Conservation (phyloP, 1,284 basidiomycete species). For the Ganoderma resinaceum region DNA sequence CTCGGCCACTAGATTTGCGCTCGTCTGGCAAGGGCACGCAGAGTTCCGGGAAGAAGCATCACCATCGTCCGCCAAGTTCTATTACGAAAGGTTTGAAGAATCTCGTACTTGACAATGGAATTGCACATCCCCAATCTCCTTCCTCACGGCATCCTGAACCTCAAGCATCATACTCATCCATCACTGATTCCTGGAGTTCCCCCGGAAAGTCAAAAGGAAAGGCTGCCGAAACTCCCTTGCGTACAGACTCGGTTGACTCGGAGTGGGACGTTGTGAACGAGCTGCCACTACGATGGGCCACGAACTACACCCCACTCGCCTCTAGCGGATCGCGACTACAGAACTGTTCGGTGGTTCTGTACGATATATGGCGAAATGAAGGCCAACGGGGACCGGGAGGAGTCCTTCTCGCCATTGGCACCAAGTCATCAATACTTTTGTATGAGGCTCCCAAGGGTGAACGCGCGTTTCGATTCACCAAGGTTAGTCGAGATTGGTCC, state of each 20-base stretch:
- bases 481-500: slow-evolving; percentile 49
- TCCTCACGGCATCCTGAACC: slow-evolving; percentile 32
- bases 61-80: slow-evolving; percentile 54
- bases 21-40: slow-evolving; percentile 50
- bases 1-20: slow-evolving; percentile 65
- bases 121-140: slow-evolving; percentile 31
- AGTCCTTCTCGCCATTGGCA: slow-evolving; percentile 75
- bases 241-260: slow-evolving; percentile 32
- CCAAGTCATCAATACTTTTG: slow-evolving; percentile 72
- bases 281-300: slow-evolving; percentile 79
- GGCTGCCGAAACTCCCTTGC: slow-evolving; percentile 17
- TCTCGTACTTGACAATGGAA: slow-evolving; percentile 57
- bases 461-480: slow-evolving; percentile 80
- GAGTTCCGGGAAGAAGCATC: slow-evolving; percentile 61
- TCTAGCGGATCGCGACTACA: slow-evolving; percentile 67
- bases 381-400: slow-evolving; percentile 57
- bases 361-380: slow-evolving; percentile 70
- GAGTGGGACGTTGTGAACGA: slow-evolving; percentile 84
- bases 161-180: slow-evolving; percentile 36
- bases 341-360: slow-evolving; percentile 64
- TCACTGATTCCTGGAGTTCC: slow-evolving; percentile 29
- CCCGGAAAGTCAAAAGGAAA: slow-evolving; percentile 21
- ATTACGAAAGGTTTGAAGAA: slow-evolving; percentile 66
- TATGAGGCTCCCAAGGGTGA: slow-evolving; percentile 84
- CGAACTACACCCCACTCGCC: slow-evolving; percentile 79